Evolutionary conservation across 2,329 filamentous ascomycete genomes (phyloP).

Genomic region (Fonsecaea pugnacius): DNA sequence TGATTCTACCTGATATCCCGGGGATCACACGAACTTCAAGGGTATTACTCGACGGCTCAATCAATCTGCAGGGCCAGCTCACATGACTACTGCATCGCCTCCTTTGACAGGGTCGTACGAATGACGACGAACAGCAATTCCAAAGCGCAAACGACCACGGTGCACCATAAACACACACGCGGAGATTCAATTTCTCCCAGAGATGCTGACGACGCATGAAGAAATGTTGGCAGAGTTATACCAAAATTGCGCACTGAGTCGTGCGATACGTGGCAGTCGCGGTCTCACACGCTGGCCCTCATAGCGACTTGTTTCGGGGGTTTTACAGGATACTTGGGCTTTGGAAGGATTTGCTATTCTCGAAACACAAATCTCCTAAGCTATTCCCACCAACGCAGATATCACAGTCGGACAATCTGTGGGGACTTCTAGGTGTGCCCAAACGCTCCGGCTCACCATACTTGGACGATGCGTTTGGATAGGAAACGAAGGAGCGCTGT

Average conservation of each 20-base stretch:
- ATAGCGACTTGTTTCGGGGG: not conserved
- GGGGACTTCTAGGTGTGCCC: not conserved
- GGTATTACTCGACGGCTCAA: not conserved
- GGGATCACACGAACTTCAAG: not conserved
- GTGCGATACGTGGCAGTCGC: not conserved
- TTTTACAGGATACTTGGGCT: not conserved
- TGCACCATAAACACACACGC: not conserved
- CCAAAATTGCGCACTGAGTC: not conserved
- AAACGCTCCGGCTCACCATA: not conserved
- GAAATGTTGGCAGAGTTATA: not conserved
- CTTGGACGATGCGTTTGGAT: not conserved
- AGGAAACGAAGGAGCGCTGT: not conserved
- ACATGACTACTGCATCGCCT: not conserved
- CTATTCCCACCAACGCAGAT: not conserved
- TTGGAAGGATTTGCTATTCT: not conserved
- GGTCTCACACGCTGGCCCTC: not conserved
- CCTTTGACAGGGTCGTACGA: not conserved
- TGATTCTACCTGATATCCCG: conserved; percentile 4
- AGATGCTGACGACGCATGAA: not conserved
- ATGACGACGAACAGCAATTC: not conserved
- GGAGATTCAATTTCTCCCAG: not conserved
- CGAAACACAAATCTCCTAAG: not conserved
- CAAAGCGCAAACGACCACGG: not conserved
- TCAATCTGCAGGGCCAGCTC: not conserved
- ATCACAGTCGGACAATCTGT: not conserved